Conservation (phyloP, 129 eudicot genomes). For the Solidago caesia region DNA sequence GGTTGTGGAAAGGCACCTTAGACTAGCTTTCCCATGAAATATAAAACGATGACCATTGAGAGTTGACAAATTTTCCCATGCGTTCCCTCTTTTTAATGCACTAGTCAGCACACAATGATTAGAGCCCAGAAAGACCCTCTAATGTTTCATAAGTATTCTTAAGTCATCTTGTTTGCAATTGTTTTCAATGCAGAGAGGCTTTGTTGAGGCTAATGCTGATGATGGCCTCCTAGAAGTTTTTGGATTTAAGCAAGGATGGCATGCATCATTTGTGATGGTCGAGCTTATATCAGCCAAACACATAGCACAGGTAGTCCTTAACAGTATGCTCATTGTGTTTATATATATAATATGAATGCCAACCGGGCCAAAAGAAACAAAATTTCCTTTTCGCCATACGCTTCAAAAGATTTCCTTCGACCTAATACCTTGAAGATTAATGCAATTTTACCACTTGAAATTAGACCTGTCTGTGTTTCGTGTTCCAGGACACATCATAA, state of each 20-base stretch:
- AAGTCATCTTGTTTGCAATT: not conserved
- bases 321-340: not conserved
- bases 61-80: too few relatives aligned
- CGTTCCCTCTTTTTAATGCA: too few relatives aligned
- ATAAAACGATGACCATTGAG: too few relatives aligned
- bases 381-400: not conserved
- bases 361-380: too few relatives aligned
- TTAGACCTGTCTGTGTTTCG: not conserved
- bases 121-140: not conserved
- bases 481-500: not conserved
- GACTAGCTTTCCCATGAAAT: too few relatives aligned
- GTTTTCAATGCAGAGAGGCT: constrained; percentile 68
- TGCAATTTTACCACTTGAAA: not conserved
- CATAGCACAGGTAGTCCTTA: constrained; percentile 80
- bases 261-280: constrained; percentile 96
- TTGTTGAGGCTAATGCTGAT: constrained; percentile 88
- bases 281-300: constrained; percentile 97
- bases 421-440: not conserved
- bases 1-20: too few relatives aligned
- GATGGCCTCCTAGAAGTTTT: constrained; percentile 89
- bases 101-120: not conserved
- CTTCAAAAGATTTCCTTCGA: too few relatives aligned
- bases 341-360: too few relatives aligned
- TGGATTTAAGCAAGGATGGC: constrained; percentile 99
- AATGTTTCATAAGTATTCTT: not conserved